Evolutionary conservation across 2,329 filamentous ascomycete genomes (phyloP), one percentile per base, ranked within the genome.

Genomic region (Aspergillus novoparasiticus): DNA sequence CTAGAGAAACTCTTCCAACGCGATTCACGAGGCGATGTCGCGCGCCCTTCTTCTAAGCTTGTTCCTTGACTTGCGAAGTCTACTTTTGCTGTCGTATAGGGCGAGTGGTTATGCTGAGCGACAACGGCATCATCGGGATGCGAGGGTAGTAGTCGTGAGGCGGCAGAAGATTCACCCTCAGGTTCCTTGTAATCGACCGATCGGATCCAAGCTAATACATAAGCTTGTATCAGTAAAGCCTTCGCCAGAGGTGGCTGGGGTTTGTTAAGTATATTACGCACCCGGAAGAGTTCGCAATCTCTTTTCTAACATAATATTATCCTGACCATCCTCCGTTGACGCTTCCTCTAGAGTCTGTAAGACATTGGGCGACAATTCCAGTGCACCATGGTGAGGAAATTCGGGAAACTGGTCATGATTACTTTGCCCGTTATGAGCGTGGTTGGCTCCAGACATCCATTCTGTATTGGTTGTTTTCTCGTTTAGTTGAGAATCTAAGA

Each of bases 1-100:
- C 73, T 76, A 12, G 77, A 76, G 65, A 83, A 84, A 5, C 78
- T 75, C 55, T 75, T 77, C 82, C 82, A 84, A 54, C 81, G 79
- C 30, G 82, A 83, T 68, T 79, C 76, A 41, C 77, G 78, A 26
- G 61, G 63, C 8, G 57, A n/a, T 43, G 60, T 30, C 9, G 30
- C 57, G 19, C 23, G 57, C 16, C 30, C 58, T 53, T 45, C 57
- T 46, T 66, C 68, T 32, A 61, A 41, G 36, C 51, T 56, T 41
- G 59, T 59, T 30, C 45, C 60, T 57, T 57, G 55, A 45, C 54
- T 55, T 1, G 61, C 65, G 48, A 63, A 57, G n/a, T 69, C 64
- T 3, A 68, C 61, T 43, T 73, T 69, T 19, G 72, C 71, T 28
- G 71, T 73, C 30, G 69, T 64, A 61, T 78, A 73, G 6, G 80